Conservation (phyloP, 371 early-diverging fungal species). For the Actinomortierella ambigua region DNA sequence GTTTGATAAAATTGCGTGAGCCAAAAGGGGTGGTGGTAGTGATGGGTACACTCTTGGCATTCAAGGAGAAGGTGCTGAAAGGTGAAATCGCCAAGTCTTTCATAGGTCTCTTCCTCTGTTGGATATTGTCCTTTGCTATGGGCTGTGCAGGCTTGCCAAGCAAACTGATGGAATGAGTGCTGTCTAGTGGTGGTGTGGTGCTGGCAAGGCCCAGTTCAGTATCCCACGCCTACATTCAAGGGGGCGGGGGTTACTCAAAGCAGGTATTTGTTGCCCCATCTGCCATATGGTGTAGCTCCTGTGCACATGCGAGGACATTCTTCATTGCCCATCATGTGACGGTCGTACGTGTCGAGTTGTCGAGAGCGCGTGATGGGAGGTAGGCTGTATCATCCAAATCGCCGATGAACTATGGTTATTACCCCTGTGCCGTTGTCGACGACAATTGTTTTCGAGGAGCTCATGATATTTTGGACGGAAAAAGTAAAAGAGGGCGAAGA, state of each 20-base stretch:
- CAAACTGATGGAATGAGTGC: no score
- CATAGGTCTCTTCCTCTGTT: no score
- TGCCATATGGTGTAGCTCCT: neutral
- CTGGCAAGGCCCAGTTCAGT: no score
- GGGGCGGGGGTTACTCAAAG: no score
- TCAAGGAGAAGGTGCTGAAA: no score
- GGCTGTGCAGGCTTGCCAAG: no score
- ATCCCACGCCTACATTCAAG: no score
- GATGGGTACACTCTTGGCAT: no score
- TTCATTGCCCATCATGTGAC: slow-evolving; percentile 9
- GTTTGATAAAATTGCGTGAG: slow-evolving; percentile 2
- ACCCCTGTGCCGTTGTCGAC: slow-evolving; percentile 97
- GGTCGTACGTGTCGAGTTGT: slow-evolving; percentile 1
- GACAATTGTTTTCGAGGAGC: slow-evolving; percentile 79
- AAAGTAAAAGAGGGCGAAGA: no score
- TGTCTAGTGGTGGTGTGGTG: no score
- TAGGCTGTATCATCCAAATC: neutral
- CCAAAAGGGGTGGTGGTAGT: slow-evolving; percentile 8
- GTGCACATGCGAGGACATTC: neutral
- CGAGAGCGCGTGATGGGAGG: slow-evolving; percentile 5
- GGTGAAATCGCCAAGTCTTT: no score
- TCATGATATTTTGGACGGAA: slow-evolving; percentile 38
- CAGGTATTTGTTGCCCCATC: neutral
- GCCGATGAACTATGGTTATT: slow-evolving; percentile 19
- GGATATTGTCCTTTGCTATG: no score